These are phyloP conservation scores for Rhynchosporium secalis DNA, from an alignment of 2,329 filamentous ascomycete genomes.

Conservation along the genomic window DNA sequence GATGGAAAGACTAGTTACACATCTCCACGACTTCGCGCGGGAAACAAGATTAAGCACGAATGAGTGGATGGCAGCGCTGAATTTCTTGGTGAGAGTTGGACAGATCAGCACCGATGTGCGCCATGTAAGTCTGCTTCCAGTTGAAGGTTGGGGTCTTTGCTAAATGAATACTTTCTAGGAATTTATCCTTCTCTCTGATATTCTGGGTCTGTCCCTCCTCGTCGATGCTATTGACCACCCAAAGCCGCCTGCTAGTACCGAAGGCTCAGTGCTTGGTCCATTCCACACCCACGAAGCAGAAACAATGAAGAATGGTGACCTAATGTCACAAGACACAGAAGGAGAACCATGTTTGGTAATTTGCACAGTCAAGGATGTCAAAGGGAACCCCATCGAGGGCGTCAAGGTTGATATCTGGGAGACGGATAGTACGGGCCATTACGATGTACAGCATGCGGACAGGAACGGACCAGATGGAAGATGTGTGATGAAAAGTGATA, in stretches of 20 bases:
- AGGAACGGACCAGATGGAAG: constrained; percentile 67
- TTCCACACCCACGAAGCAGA: constrained; percentile 82
- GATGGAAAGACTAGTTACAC: constrained; percentile 70
- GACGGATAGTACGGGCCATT: constrained; percentile 76
- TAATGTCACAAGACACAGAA: constrained; percentile 66
- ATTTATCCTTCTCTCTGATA: constrained; percentile 80
- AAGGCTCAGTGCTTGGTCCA: constrained; percentile 78
- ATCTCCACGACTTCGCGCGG: constrained; percentile 79
- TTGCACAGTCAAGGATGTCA: constrained; percentile 68
- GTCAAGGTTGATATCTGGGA: constrained; percentile 85
- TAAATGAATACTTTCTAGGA: constrained; percentile 48
- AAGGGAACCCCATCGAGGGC: constrained; percentile 60
- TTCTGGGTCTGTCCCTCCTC: constrained; percentile 75
- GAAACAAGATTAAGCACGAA: constrained; percentile 74
- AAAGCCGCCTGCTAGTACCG: constrained; percentile 67
- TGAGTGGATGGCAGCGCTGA: constrained; percentile 75
- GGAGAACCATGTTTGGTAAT: constrained; percentile 71
- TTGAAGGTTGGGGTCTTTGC: not conserved
- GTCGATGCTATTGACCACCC: constrained; percentile 84
- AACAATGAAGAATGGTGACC: constrained; percentile 53
- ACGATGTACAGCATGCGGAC: constrained; percentile 75
- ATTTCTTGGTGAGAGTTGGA: constrained; percentile 71
- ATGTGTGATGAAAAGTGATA: constrained; percentile 68
- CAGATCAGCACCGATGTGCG: constrained; percentile 73
- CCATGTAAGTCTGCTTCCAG: constrained; percentile 52